These are phyloP conservation scores for Cytidiella melzeri DNA, from an alignment of 768 basidiomycete genomes.

Conservation along the genomic window DNA sequence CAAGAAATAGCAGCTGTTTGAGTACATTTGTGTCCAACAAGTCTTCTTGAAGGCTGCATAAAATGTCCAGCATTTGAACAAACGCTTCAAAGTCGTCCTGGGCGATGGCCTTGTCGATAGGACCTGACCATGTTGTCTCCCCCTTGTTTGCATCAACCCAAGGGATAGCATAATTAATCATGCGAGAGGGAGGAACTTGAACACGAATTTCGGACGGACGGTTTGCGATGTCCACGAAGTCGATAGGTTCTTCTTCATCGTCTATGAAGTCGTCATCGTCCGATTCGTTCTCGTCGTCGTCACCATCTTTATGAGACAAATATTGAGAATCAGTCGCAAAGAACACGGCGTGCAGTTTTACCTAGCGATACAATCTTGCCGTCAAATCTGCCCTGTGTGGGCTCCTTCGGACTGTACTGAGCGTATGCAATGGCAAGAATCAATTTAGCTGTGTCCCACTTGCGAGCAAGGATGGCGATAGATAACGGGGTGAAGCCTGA, in stretches of 20 bases:
- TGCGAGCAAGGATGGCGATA: conserved; percentile 41
- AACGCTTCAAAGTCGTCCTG: conserved; percentile 48
- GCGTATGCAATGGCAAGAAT: conserved; percentile 51
- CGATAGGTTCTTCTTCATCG: conserved; percentile 32
- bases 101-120: conserved; percentile 29
- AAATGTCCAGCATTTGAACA: conserved; percentile 40
- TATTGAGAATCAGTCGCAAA: neutral
- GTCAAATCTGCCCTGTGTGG: conserved; percentile 29
- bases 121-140: neutral
- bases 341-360: conserved; percentile 12
- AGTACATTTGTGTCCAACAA: conserved; percentile 18
- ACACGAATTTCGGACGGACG: conserved; percentile 39
- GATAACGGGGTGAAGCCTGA: conserved; percentile 44
- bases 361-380: conserved; percentile 30
- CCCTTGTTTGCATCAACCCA: conserved; percentile 1
- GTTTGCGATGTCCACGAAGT: conserved; percentile 49
- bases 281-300: conserved; percentile 23
- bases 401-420: conserved; percentile 41
- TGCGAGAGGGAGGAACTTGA: conserved; percentile 30
- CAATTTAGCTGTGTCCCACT: conserved; percentile 53
- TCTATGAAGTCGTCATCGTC: conserved; percentile 31
- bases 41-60: conserved; percentile 28
- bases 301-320: conserved; percentile 4
- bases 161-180: conserved; percentile 15
- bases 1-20: conserved; percentile 32